Percentiles rank a stretch among this genome's conserved stretches.
phyloP scores from a whole-genome alignment of 164 flowering plant genomes.

The Aristolochia californica region DNA sequence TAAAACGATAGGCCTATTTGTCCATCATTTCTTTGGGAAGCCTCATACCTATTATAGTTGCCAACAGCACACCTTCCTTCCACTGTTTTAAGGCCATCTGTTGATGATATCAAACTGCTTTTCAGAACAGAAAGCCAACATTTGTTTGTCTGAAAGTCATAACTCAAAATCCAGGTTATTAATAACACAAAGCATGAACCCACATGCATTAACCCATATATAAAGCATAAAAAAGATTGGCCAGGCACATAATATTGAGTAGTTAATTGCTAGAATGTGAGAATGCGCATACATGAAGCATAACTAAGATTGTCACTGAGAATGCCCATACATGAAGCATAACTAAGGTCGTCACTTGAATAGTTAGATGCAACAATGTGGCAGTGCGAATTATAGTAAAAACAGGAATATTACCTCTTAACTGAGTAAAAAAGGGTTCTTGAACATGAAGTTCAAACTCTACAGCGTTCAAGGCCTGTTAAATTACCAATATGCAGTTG shows the following conservation, averaged over 20 bases:
- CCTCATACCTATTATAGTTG: conserved; percentile 41
- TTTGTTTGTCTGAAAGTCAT: too few relatives aligned
- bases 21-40: too few relatives aligned
- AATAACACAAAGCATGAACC: too few relatives aligned
- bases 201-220: background rate
- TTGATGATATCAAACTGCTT: conserved; percentile 6
- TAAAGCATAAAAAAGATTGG: background rate
- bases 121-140: background rate
- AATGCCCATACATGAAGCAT: background rate
- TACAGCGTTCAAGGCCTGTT: conserved; percentile 40
- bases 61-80: conserved; percentile 88
- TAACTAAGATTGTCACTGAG: too few relatives aligned
- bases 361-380: background rate
- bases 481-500: background rate
- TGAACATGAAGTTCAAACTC: conserved; percentile 66
- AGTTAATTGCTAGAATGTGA: too few relatives aligned
- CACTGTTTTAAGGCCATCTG: conserved; percentile 66
- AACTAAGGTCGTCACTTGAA: background rate
- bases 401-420: conserved; percentile 39
- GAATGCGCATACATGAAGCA: too few relatives aligned
- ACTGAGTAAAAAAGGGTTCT: conserved; percentile 73
- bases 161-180: too few relatives aligned
- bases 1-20: too few relatives aligned
- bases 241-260: too few relatives aligned
- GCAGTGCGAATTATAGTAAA: background rate